Conservation (phyloP, 768 basidiomycete genomes). For the Rhodotorula taiwanensis region DNA sequence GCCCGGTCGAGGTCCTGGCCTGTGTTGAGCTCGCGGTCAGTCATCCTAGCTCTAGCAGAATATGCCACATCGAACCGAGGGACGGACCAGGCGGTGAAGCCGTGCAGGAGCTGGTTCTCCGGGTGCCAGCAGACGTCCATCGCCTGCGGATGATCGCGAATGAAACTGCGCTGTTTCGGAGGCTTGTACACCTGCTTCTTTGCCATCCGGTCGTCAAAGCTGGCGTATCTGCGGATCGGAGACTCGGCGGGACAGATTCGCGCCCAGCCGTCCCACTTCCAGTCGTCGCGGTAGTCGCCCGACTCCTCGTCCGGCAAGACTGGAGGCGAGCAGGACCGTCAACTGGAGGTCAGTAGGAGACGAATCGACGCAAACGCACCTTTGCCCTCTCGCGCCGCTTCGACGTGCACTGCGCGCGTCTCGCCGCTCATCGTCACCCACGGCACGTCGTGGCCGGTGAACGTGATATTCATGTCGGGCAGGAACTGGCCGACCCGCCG, state of each 20-base stretch:
- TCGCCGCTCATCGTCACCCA: constrained; percentile 29
- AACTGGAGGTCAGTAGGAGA: not conserved
- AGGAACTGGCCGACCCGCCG: constrained; percentile 28
- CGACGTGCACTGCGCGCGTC: not conserved
- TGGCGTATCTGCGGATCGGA: constrained; percentile 17
- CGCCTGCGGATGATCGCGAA: constrained; percentile 39
- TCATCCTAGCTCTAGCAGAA: not conserved
- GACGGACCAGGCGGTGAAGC: constrained; percentile 38
- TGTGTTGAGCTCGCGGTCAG: not conserved
- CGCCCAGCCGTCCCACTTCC: constrained; percentile 37
- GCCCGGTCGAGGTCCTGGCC: constrained; percentile 38
- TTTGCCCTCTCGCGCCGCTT: constrained; percentile 3
- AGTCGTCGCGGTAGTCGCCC: constrained; percentile 16
- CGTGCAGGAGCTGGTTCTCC: constrained; percentile 34
- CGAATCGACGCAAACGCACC: not conserved
- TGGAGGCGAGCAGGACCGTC: too few relatives aligned
- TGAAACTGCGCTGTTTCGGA: constrained; percentile 30
- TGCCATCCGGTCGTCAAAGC: constrained; percentile 12
- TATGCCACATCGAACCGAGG: not conserved
- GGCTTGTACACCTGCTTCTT: constrained; percentile 2
- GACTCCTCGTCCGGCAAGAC: constrained; percentile 7
- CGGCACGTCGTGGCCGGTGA: constrained; percentile 37
- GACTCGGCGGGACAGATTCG: constrained; percentile 30
- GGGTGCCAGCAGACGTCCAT: constrained; percentile 45
- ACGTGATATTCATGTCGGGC: constrained; percentile 38